Percentiles rank a stretch among this genome's conserved stretches.
Evolutionary conservation across 495 filamentous ascomycete species (phyloP).

Genomic region (Tuber umbilicatum): DNA sequence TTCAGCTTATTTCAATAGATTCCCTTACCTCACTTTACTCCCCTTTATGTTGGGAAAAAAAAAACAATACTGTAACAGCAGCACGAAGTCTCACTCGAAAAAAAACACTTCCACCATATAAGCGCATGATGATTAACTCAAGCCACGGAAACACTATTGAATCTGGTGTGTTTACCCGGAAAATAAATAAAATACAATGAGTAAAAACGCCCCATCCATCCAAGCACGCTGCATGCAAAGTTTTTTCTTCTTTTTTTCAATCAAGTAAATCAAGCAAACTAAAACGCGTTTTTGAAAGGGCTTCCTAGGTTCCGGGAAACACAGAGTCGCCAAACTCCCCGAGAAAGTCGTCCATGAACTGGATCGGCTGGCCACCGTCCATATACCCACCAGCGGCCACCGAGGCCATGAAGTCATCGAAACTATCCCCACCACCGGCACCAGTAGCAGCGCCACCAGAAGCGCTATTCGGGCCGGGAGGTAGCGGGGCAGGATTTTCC

Average conservation of each 20-base stretch:
- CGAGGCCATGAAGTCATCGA: conserved; percentile 27
- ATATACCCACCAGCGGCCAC: conserved; percentile 16
- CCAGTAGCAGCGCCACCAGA: not conserved
- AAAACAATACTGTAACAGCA: not conserved
- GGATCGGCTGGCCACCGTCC: conserved; percentile 29
- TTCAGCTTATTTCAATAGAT: not conserved
- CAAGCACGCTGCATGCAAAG: not conserved
- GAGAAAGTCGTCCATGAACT: conserved; percentile 24
- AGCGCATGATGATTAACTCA: not conserved
- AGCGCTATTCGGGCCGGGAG: not conserved
- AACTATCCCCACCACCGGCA: not conserved
- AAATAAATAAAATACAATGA: not conserved
- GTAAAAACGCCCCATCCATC: not conserved
- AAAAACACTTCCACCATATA: not conserved
- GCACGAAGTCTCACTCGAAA: conserved; percentile 7
- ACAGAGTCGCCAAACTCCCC: conserved; percentile 18
- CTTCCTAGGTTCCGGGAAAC: conserved; percentile 18
- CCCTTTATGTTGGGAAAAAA: not conserved
- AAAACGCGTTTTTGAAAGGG: not conserved
- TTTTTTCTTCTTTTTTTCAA: not conserved
- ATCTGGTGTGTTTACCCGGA: not conserved
- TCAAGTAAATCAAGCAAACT: not conserved
- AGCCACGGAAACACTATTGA: not conserved
- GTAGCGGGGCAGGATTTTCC: conserved; percentile 10
- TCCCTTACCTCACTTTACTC: not conserved